Evolutionary conservation across 768 basidiomycete species (phyloP), one percentile per base, ranked within the genome.

Genomic region (Boletus speciosus): DNA sequence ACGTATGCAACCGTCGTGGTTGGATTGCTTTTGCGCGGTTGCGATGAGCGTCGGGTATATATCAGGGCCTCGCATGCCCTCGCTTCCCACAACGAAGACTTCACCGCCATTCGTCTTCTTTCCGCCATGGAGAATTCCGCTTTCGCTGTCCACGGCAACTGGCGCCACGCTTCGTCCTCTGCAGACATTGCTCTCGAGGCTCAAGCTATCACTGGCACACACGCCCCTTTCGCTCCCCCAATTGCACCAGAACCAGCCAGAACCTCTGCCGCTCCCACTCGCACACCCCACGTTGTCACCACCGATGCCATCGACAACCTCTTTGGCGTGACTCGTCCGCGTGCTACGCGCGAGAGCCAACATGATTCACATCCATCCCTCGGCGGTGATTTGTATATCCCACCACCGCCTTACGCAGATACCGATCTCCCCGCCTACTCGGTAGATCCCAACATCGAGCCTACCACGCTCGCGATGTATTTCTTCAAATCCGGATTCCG

Each of bases 401-500:
- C 54, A 48, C 72, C 66, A 19, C 71, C 74, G 1, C 66, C 71
- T 23, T 75, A 75, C 40, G 54, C 55, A 31, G 59, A 66, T 29
- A 46, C 54, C 12, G 73, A 65, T 32, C 67, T 67, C 6, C 75
- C 72, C 16, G 65, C 72, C 11, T 76, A 77, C 52, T 59, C 65
- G 7, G 54, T 62, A 14, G 29, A 51, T 23, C 37, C 72, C 12
- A 34, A 44, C 31, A 66, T 64, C 7, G 74, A 77, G 64, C 77
- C 75, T 31, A 57, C 64, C 37, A 78, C 78, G 40, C 73, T 80
- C 52, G 78, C 78, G 1, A 72, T 66, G 65, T 75, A 76, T 58
- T 69, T 80, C 37, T 81, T 80, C 71, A 77, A 73, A 55, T 77
- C 73, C 29, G 79, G 80, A 23, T 80, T 80, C 61, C 29, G 79